Evolutionary conservation across 169 alveolate species (phyloP).

Genomic region (Eimeria zaria): DNA sequence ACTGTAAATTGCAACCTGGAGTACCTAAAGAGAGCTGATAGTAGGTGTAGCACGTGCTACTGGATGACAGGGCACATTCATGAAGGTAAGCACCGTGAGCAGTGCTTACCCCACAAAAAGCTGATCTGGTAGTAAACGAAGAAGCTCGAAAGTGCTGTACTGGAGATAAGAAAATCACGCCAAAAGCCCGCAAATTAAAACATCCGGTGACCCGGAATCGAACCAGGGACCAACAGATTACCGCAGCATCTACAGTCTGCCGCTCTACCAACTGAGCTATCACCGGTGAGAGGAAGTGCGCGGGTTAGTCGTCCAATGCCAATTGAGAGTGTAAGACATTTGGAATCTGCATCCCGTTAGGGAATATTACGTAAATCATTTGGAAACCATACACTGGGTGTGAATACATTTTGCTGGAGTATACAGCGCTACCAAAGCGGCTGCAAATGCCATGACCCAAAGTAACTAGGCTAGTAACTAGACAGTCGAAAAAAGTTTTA

Average conservation of each 20-base stretch:
- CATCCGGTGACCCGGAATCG: slow-evolving; percentile 98
- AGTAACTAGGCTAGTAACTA: background rate
- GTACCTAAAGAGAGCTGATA: background rate
- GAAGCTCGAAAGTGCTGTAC: background rate
- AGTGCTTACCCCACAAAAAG: background rate
- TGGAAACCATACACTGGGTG: background rate
- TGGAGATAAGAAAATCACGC: background rate
- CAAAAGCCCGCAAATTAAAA: slow-evolving; percentile 23
- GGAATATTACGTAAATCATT: background rate
- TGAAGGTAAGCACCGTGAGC: background rate
- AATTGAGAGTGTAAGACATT: background rate
- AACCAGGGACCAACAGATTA: slow-evolving; percentile 98
- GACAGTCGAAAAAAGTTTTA: too few species aligned
- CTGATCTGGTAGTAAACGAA: background rate
- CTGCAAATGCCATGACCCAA: background rate
- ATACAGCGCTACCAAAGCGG: background rate
- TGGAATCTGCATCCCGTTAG: too few species aligned
- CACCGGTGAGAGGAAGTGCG: slow-evolving; percentile 91
- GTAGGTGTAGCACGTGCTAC: background rate
- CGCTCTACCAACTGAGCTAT: slow-evolving; percentile 99
- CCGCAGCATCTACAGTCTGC: slow-evolving; percentile 97
- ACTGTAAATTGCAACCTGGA: background rate
- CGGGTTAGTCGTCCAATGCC: background rate
- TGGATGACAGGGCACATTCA: background rate
- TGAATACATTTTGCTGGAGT: background rate